Conservation (phyloP, 345 rosid genomes). For the Eucalyptus camaldulensis region DNA sequence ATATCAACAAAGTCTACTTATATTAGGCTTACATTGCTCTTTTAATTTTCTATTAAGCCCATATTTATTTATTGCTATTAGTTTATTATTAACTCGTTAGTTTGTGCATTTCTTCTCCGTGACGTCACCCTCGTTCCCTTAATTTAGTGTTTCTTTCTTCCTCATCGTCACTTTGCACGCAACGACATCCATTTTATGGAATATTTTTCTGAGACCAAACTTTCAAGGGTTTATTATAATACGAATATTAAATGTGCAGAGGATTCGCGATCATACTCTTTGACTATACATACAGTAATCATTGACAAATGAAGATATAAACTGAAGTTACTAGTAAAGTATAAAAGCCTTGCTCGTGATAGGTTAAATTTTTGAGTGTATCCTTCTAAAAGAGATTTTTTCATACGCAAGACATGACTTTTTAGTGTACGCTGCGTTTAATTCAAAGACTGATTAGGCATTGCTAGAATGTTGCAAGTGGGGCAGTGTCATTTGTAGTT, state of each 20-base stretch:
- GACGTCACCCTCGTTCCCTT: neutral
- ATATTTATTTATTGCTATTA: neutral
- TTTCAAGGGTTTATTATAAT: neutral
- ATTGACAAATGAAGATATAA: neutral
- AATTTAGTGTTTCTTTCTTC: neutral
- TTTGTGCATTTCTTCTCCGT: neutral
- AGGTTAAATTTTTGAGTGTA: neutral
- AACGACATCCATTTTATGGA: neutral
- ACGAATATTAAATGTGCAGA: neutral
- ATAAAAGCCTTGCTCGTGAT: neutral
- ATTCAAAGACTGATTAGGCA: neutral
- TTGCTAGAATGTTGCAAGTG: neutral
- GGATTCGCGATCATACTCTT: neutral
- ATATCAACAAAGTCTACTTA: neutral
- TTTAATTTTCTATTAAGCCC: neutral
- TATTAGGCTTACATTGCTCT: neutral
- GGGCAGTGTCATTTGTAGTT: neutral
- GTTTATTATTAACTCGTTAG: neutral
- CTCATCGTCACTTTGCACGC: neutral
- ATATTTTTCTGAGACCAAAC: neutral
- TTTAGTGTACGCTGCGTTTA: neutral
- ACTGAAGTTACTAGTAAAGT: neutral
- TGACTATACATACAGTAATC: neutral
- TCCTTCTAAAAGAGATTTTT: neutral
- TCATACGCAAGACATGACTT: neutral